Conservation (phyloP, 148 eudicot species). For the Camellia sinensis region DNA sequence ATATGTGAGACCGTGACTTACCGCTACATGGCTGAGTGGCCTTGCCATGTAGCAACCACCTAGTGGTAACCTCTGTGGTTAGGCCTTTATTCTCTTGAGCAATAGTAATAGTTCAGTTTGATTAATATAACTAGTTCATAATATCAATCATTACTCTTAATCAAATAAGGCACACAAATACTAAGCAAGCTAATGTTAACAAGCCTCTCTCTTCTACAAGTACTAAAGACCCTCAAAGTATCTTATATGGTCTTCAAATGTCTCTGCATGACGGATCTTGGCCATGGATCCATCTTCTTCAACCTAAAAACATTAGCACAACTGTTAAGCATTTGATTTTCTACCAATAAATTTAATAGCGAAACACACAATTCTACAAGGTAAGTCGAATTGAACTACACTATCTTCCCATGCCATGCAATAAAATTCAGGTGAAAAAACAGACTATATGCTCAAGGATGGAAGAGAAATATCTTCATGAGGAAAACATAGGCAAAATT, state of each 20-base stretch:
- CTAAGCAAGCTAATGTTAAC: not conserved
- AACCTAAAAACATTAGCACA: slow-evolving; percentile 30
- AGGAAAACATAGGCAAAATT: not conserved
- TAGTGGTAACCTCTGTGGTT: too few relatives aligned
- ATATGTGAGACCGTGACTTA: too few relatives aligned
- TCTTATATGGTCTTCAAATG: slow-evolving; percentile 78
- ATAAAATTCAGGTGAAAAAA: not conserved
- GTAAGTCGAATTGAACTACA: not conserved
- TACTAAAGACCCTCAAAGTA: slow-evolving; percentile 60
- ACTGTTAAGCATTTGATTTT: too few relatives aligned
- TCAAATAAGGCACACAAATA: not conserved
- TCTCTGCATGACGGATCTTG: slow-evolving; percentile 78
- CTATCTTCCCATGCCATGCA: not conserved
- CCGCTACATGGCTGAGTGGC: too few relatives aligned
- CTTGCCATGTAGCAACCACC: too few relatives aligned
- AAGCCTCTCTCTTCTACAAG: not conserved
- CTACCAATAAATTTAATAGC: not conserved
- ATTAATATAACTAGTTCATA: not conserved
- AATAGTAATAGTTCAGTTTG: not conserved
- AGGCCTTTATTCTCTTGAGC: too few relatives aligned
- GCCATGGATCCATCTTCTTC: slow-evolving; percentile 75
- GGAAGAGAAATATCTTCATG: not conserved
- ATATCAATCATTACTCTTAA: not conserved
- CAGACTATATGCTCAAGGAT: not conserved
- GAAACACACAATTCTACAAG: not conserved